These are phyloP conservation scores for Podila horticola DNA, from an alignment of 192 early-diverging fungal genomes.

Conservation along the genomic window DNA sequence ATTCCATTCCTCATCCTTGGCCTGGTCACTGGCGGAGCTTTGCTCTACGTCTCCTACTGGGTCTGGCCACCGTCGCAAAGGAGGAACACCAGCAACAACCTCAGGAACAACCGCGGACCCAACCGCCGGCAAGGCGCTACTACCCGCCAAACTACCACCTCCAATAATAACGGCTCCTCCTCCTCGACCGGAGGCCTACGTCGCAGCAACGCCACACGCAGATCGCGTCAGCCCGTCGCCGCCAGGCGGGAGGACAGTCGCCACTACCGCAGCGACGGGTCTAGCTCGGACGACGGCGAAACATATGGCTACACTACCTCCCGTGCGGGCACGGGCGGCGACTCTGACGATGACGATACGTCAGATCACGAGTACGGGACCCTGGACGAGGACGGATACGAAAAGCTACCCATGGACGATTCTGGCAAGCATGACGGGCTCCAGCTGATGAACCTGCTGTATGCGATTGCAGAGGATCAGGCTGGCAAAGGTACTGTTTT, in stretches of 20 bases:
- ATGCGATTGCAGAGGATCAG: slow-evolving; percentile 90
- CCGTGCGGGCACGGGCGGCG: slow-evolving; percentile 1
- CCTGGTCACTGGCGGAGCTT: slow-evolving; percentile 45
- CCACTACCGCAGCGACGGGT: slow-evolving; percentile 20
- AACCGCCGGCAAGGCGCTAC: slow-evolving; percentile 1
- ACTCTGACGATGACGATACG: slow-evolving; percentile 33
- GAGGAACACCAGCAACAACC: slow-evolving; percentile 14
- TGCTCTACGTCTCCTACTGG: slow-evolving; percentile 52
- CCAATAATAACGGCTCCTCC: neutral
- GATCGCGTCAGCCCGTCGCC: slow-evolving; percentile 15
- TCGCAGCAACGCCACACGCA: slow-evolving; percentile 41
- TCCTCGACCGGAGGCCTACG: slow-evolving; percentile 9
- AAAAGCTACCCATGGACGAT: slow-evolving; percentile 55
- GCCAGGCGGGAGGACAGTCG: slow-evolving; percentile 24
- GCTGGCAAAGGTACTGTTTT: slow-evolving; percentile 74
- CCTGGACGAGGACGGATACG: slow-evolving; percentile 53
- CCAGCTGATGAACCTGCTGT: slow-evolving; percentile 79
- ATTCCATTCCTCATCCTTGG: slow-evolving; percentile 47
- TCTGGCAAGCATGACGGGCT: slow-evolving; percentile 67
- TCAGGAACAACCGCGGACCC: slow-evolving; percentile 2
- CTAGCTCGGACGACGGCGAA: slow-evolving; percentile 24
- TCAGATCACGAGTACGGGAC: slow-evolving; percentile 21
- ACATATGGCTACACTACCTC: neutral
- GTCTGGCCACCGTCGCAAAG: slow-evolving; percentile 32
- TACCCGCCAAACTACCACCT: slow-evolving; percentile 4